Percentiles rank a stretch among this genome's conserved stretches.
Evolutionary conservation across 2,329 filamentous ascomycete genomes (phyloP).

Genomic region (Trichoderma sp.): DNA sequence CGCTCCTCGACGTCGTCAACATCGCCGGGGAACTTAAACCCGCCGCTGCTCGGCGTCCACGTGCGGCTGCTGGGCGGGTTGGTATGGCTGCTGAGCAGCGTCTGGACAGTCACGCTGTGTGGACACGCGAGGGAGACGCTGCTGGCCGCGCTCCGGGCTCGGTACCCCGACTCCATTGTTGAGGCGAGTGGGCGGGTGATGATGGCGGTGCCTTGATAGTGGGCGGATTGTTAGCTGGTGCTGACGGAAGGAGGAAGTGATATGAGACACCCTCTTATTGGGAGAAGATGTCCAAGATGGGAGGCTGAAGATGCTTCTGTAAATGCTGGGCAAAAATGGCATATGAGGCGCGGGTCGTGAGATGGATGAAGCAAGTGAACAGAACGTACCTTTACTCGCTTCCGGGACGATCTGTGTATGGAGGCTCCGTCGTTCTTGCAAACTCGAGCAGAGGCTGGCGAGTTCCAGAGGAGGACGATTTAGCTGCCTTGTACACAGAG

Average conservation of each 20-base stretch:
- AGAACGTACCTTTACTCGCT: background rate
- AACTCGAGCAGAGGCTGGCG: no score
- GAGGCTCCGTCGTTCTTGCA: no score
- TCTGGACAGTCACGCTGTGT: slow-evolving; percentile 36
- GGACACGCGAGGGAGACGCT: slow-evolving; percentile 35
- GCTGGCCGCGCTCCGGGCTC: slow-evolving; percentile 35
- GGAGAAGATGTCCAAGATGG: background rate
- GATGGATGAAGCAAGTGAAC: no score
- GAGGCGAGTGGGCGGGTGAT: background rate
- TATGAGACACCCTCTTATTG: no score
- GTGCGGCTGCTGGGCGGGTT: slow-evolving; percentile 52
- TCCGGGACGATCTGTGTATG: no score
- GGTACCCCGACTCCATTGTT: slow-evolving; percentile 26
- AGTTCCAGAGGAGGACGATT: no score
- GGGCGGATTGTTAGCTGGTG: background rate
- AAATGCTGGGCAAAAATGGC: background rate
- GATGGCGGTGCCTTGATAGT: background rate
- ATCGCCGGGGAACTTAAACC: slow-evolving; percentile 51
- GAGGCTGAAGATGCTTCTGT: slow-evolving; percentile 7
- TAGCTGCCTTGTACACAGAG: no score
- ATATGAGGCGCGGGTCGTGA: no score
- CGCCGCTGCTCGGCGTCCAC: slow-evolving; percentile 61
- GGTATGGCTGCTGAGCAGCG: slow-evolving; percentile 30
- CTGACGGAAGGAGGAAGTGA: background rate
- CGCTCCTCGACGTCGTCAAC: slow-evolving; percentile 54